Conservation (phyloP, 805 yeast species). For the Yarrowia divulgata region DNA sequence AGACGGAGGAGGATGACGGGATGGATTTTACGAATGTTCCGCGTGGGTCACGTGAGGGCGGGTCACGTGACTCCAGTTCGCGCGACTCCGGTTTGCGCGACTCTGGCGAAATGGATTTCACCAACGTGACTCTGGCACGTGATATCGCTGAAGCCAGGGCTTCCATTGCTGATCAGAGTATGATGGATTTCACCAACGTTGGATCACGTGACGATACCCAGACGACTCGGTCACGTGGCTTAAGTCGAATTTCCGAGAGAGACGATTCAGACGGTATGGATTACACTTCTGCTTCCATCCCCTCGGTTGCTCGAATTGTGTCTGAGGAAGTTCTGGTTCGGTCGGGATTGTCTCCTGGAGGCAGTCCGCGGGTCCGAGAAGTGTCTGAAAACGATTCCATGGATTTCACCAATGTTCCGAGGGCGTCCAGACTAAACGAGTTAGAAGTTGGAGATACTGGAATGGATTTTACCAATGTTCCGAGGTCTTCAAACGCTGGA, state of each 20-base stretch:
- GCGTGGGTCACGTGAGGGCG: not conserved
- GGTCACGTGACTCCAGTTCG: not conserved
- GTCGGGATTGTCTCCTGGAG: conserved; percentile 31
- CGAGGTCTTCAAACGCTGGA: too few species aligned
- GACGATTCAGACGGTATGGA: conserved; percentile 18
- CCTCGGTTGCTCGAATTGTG: conserved; percentile 15
- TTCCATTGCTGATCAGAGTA: not conserved
- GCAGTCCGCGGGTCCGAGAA: conserved; percentile 5
- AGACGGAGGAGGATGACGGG: conserved; percentile 20
- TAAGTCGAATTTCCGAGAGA: conserved; percentile 19
- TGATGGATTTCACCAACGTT: conserved; percentile 3
- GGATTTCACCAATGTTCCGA: conserved; percentile 13
- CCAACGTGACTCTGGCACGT: conserved; percentile 15
- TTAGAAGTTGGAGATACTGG: not conserved
- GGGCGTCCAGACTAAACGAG: not conserved
- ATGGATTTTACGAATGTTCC: conserved; percentile 33
- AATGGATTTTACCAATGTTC: conserved; percentile 20
- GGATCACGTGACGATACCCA: not conserved
- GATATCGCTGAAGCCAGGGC: conserved; percentile 12
- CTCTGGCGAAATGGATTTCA: too few species aligned
- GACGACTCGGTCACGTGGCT: not conserved
- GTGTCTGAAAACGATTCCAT: not conserved
- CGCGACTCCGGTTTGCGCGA: too few species aligned
- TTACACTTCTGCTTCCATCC: conserved; percentile 5
- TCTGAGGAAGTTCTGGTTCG: conserved; percentile 19